Evolutionary conservation across 345 rosid species (phyloP), one percentile per base, ranked within the genome.

Genomic region (Passiflora organensis): DNA sequence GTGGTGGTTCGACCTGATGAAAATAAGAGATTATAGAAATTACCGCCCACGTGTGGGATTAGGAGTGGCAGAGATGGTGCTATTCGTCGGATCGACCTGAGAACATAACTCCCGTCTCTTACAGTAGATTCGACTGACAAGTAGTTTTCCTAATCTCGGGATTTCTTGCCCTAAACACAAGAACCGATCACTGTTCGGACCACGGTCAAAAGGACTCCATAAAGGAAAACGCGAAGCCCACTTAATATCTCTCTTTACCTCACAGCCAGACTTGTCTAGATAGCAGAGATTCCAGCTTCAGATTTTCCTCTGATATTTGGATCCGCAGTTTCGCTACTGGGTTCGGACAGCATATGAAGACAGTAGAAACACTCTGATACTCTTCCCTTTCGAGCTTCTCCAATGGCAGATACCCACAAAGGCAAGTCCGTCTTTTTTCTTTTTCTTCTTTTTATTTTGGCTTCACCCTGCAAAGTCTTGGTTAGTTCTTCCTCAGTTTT

Each of bases 371-470:
- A 58, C 53, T 12, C 65, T 73, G 72, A 73, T 55, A 51, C 68
- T 12, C 19, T 41, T 13, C 46, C 22, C 25, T 36, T 13, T 13
- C 45, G 19, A 39, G 18, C 60, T 62, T 65, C 51, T 32, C 39
- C 39, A 60, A 83, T 85, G 96, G 95, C 78, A 43, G 53, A 39
- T 74, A 51, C 60, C 48, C 69, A 13, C 48, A 65, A 69, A 62
- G 85, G 84, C 89, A 91, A 79, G 95, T 75, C 32, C 15, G 15
- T 74, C 17, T 49, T 72, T 25, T 51, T 81, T 17, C 65, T 77
- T 60, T 59, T 13, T 68, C 58, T 80, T 43, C 71, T 85, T 63
- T 58, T 80, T 56, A 37, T 78, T 67, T 76, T 76, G 16, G 56
- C 60, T 65, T 59, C 68, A 36, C 47, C 51, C 8, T 47, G 63